A percentile compares a stretch with the other conserved stretches of the same genome.
phyloP scores from a whole-genome alignment of 805 yeast species.

The Sugiyamaella boreocaroliniensis region DNA sequence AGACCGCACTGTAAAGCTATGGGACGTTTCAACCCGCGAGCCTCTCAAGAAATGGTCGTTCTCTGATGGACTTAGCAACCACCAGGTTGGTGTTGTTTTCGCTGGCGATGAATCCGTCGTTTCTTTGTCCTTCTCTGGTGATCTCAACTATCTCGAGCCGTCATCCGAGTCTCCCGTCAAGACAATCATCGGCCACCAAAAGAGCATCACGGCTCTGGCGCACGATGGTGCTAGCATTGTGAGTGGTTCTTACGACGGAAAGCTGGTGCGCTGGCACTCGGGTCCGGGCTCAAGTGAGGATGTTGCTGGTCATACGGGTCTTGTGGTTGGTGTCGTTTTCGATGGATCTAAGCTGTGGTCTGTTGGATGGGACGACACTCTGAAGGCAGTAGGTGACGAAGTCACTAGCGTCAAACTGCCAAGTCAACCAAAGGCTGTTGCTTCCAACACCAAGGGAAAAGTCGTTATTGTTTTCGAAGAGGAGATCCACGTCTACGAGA shows the following conservation, averaged over 20 bases:
- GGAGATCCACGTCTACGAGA: slow-evolving; percentile 35
- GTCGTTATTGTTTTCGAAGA: slow-evolving; percentile 42
- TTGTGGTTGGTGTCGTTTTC: slow-evolving; percentile 50
- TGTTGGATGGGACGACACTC: slow-evolving; percentile 86
- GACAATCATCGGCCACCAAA: slow-evolving; percentile 71
- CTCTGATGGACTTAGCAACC: slow-evolving; percentile 47
- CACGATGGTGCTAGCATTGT: slow-evolving; percentile 30
- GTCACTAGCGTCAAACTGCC: slow-evolving; percentile 26
- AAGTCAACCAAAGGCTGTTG: slow-evolving; percentile 47
- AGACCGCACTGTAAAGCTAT: slow-evolving; percentile 64
- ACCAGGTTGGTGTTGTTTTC: slow-evolving; percentile 73
- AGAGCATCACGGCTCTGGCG: slow-evolving; percentile 59
- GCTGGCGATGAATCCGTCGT: slow-evolving; percentile 52
- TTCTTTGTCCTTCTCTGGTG: slow-evolving; percentile 66
- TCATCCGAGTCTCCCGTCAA: slow-evolving; percentile 30
- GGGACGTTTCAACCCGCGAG: slow-evolving; percentile 43
- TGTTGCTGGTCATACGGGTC: slow-evolving; percentile 51
- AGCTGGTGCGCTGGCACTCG: slow-evolving; percentile 53
- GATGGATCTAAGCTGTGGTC: slow-evolving; percentile 36
- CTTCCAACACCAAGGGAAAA: slow-evolving; percentile 30
- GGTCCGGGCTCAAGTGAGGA: slow-evolving; percentile 32
- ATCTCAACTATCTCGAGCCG: slow-evolving; percentile 52
- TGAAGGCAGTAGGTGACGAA: slow-evolving; percentile 36
- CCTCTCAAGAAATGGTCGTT: slow-evolving; percentile 46
- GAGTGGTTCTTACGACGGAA: slow-evolving; percentile 83